These are phyloP conservation scores for Pythium utonaiense DNA, from an alignment of 352 stramenopile genomes.

Conservation along the genomic window DNA sequence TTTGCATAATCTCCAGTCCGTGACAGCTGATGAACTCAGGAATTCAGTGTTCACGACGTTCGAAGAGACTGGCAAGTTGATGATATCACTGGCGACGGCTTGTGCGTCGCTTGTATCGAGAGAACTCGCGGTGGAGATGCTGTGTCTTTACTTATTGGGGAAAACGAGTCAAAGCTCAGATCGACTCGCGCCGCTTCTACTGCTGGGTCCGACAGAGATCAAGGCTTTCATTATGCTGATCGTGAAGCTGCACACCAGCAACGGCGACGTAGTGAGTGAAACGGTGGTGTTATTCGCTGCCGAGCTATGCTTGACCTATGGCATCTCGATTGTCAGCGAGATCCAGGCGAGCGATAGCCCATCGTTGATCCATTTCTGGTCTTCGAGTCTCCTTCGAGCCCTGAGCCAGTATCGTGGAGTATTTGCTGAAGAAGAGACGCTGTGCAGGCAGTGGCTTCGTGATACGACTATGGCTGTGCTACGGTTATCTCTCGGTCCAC, in stretches of 20 bases:
- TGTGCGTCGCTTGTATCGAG: background rate
- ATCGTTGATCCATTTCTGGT: background rate
- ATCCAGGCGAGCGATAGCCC: background rate
- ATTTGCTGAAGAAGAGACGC: background rate
- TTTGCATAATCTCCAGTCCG: background rate
- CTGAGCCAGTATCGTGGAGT: background rate
- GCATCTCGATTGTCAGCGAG: background rate
- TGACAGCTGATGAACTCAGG: background rate
- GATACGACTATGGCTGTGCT: slow-evolving; percentile 9
- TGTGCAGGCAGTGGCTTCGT: slow-evolving; percentile 8
- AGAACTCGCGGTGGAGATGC: background rate
- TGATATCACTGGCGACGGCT: background rate
- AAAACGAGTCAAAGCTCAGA: no score
- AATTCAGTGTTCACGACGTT: background rate
- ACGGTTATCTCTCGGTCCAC: background rate
- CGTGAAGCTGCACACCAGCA: background rate
- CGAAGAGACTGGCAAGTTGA: slow-evolving; percentile 9
- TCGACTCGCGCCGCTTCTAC: background rate
- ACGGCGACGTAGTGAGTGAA: background rate
- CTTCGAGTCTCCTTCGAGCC: background rate
- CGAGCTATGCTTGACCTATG: background rate
- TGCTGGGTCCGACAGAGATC: background rate
- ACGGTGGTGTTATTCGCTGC: background rate
- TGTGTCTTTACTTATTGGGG: background rate
- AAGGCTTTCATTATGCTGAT: slow-evolving; percentile 14